Percentiles rank a stretch among this genome's conserved stretches.
Conservation (phyloP, 2,329 filamentous ascomycete species). For the Cladophialophora exuberans region DNA sequence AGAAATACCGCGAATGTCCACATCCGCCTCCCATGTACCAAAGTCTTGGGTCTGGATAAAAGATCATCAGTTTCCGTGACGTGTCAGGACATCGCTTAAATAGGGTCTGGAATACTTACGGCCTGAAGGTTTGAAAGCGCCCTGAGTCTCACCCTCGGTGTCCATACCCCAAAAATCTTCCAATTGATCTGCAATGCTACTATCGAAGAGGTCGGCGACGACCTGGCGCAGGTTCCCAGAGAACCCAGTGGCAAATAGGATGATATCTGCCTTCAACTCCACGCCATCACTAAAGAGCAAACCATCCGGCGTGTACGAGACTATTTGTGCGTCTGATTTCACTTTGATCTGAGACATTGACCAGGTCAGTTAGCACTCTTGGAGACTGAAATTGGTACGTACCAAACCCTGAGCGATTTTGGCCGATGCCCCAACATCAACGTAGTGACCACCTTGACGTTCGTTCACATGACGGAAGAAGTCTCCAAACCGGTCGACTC, state of each 20-base stretch:
- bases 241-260: slow-evolving; percentile 54
- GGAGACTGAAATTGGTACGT: not conserved
- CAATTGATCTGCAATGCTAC: slow-evolving; percentile 43
- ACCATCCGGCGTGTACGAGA: slow-evolving; percentile 42
- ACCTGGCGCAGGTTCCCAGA: slow-evolving; percentile 45
- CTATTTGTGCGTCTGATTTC: slow-evolving; percentile 42
- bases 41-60: not conserved
- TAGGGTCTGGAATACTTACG: not conserved
- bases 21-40: not conserved
- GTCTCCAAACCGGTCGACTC: slow-evolving; percentile 43
- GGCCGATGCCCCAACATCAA: slow-evolving; percentile 49
- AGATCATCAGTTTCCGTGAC: too few species aligned
- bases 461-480: slow-evolving; percentile 44
- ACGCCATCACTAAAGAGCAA: slow-evolving; percentile 48
- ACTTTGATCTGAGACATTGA: slow-evolving; percentile 44
- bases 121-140: slow-evolving; percentile 41
- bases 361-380: not conserved
- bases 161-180: slow-evolving; percentile 51
- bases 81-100: too few species aligned
- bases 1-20: not conserved
- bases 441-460: slow-evolving; percentile 51
- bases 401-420: slow-evolving; percentile 44
- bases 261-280: slow-evolving; percentile 48
- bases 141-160: slow-evolving; percentile 51
- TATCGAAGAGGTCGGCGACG: slow-evolving; percentile 44